Evolutionary conservation across 805 yeast species (phyloP).

Genomic region (Zygotorulaspora danielsina): DNA sequence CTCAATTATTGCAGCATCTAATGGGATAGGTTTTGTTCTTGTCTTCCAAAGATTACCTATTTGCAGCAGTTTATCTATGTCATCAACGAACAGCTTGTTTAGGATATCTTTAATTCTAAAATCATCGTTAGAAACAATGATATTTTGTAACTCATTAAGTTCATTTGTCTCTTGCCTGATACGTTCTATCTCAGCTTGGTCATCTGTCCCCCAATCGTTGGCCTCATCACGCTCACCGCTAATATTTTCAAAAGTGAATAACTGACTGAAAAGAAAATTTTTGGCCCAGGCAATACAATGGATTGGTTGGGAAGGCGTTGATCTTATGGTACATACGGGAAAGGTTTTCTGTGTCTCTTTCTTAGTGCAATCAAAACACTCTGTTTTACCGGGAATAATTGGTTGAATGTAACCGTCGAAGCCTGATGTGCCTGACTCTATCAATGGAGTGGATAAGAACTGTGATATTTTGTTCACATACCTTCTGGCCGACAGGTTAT

Average conservation of each 20-base stretch:
- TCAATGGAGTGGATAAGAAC: constrained; percentile 65
- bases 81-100: constrained; percentile 61
- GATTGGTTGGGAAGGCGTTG: constrained; percentile 93
- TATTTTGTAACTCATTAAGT: constrained; percentile 45
- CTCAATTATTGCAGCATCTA: constrained; percentile 35
- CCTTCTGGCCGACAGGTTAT: constrained; percentile 86
- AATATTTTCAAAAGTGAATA: constrained; percentile 55
- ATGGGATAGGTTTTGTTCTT: constrained; percentile 63
- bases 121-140: constrained; percentile 33
- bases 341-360: constrained; percentile 85
- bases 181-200: constrained; percentile 59
- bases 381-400: constrained; percentile 73
- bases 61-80: constrained; percentile 65
- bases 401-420: constrained; percentile 93
- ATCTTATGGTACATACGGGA: constrained; percentile 95
- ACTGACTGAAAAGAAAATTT: constrained; percentile 75
- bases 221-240: constrained; percentile 36
- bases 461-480: constrained; percentile 83
- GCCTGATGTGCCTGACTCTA: constrained; percentile 96
- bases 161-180: constrained; percentile 66
- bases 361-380: constrained; percentile 89
- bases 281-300: constrained; percentile 99
- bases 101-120: constrained; percentile 44
- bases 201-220: constrained; percentile 54
- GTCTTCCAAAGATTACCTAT: constrained; percentile 78